Percentiles rank a stretch among this genome's conserved stretches.
Evolutionary conservation across 768 basidiomycete genomes (phyloP).

Genomic region (Trametes punicea): DNA sequence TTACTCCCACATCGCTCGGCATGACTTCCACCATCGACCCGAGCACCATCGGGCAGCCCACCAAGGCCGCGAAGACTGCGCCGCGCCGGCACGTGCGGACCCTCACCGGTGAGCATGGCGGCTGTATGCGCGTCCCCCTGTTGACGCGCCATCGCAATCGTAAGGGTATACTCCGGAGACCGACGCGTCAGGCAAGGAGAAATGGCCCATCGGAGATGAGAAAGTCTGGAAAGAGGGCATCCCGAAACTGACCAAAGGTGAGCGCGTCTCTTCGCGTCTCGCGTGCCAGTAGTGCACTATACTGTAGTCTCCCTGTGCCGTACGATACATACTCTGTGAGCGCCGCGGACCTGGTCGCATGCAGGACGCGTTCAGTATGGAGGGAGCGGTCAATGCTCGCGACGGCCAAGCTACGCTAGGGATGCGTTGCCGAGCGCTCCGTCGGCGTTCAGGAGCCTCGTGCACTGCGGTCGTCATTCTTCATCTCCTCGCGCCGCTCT

Average conservation of each 20-base stretch:
- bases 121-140: background rate
- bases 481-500: background rate
- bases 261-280: slow-evolving; percentile 5
- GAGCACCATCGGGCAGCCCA: slow-evolving; percentile 26
- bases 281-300: too few relatives aligned
- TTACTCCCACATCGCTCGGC: background rate
- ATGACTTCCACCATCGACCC: slow-evolving; percentile 29
- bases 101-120: slow-evolving; percentile 28
- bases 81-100: slow-evolving; percentile 64
- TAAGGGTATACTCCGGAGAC: slow-evolving; percentile 79
- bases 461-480: background rate
- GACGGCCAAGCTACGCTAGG: too few relatives aligned
- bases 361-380: too few relatives aligned
- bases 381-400: too few relatives aligned
- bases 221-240: slow-evolving; percentile 64
- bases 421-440: background rate
- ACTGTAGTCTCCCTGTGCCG: too few relatives aligned
- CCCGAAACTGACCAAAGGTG: slow-evolving; percentile 57
- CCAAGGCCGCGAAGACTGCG: slow-evolving; percentile 33
- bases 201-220: slow-evolving; percentile 83
- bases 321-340: too few relatives aligned
- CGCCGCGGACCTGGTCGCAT: too few relatives aligned
- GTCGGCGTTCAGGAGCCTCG: slow-evolving; percentile 18
- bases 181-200: slow-evolving; percentile 73
- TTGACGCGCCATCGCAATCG: background rate